A percentile compares a stretch with the other conserved stretches of the same genome.
Conservation (phyloP, 345 rosid species). For the Xanthoceras sorbifolium region DNA sequence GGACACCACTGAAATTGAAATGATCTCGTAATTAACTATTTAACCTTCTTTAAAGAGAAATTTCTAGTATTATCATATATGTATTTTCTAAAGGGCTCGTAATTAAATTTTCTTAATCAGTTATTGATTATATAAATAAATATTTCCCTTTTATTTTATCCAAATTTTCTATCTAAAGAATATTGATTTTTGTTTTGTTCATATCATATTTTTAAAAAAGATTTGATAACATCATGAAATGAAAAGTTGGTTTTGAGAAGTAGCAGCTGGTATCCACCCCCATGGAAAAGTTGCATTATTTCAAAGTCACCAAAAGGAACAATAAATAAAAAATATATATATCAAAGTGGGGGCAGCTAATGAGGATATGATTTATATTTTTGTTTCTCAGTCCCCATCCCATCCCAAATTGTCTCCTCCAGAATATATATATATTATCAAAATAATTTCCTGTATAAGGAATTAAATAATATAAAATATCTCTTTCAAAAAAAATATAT, state of each 20-base stretch:
- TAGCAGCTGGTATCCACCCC: conserved; percentile 34
- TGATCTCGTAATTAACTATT: no score
- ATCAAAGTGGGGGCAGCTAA: conserved; percentile 20
- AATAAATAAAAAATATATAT: neutral
- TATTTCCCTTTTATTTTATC: no score
- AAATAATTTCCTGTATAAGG: neutral
- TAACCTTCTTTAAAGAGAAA: neutral
- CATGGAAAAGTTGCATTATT: conserved; percentile 4
- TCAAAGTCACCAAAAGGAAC: neutral
- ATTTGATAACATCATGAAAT: neutral
- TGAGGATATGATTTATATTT: conserved; percentile 7
- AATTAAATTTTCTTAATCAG: neutral
- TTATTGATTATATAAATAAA: no score
- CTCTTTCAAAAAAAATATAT: no score
- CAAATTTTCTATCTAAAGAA: no score
- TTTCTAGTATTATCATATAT: no score
- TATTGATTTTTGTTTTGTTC: no score
- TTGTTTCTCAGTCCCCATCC: conserved; percentile 4
- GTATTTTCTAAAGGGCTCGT: neutral
- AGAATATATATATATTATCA: neutral
- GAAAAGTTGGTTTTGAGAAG: neutral
- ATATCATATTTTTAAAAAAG: neutral
- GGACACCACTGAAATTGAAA: neutral
- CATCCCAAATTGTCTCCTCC: conserved; percentile 24
- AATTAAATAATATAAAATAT: neutral